A percentile compares a stretch with the other conserved stretches of the same genome.
phyloP scores from a whole-genome alignment of 225 moss, liverwort and hornwort species.

The Pseudisothecium myosuroides region DNA sequence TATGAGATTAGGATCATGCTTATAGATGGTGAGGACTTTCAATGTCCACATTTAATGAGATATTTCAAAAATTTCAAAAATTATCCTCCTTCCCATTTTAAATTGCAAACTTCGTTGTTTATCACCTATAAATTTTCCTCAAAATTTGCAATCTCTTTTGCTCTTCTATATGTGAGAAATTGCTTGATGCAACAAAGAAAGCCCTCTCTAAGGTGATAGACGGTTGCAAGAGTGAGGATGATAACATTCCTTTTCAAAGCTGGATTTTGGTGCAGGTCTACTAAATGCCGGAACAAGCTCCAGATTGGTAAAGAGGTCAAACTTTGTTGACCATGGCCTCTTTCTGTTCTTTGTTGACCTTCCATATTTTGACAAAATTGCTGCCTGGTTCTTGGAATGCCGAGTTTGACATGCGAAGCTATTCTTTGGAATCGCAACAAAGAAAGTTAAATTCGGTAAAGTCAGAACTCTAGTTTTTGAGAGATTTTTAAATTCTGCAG shows the following conservation, averaged over 20 bases:
- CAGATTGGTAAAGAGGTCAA: background rate
- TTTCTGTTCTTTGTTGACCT: background rate
- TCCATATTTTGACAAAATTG: background rate
- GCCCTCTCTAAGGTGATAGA: too few species aligned
- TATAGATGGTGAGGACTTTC: background rate
- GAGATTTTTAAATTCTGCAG: background rate
- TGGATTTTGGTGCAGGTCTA: background rate
- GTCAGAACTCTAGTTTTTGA: background rate
- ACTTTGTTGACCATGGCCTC: background rate
- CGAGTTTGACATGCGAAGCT: background rate
- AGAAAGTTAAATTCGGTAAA: background rate
- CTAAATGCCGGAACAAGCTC: background rate
- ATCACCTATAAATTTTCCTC: background rate
- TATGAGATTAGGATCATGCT: fast-evolving
- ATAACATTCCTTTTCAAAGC: too few species aligned
- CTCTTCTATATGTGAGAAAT: background rate
- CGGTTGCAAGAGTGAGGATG: background rate
- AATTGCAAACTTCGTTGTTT: too few species aligned
- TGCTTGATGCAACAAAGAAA: too few species aligned
- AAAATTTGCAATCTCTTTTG: background rate
- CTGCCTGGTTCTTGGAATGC: background rate
- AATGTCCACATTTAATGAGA: background rate
- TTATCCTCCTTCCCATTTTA: background rate
- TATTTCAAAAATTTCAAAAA: background rate
- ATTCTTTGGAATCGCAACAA: background rate